Evolutionary conservation across 768 basidiomycete species (phyloP).

Genomic region (Tricholomella constricta): DNA sequence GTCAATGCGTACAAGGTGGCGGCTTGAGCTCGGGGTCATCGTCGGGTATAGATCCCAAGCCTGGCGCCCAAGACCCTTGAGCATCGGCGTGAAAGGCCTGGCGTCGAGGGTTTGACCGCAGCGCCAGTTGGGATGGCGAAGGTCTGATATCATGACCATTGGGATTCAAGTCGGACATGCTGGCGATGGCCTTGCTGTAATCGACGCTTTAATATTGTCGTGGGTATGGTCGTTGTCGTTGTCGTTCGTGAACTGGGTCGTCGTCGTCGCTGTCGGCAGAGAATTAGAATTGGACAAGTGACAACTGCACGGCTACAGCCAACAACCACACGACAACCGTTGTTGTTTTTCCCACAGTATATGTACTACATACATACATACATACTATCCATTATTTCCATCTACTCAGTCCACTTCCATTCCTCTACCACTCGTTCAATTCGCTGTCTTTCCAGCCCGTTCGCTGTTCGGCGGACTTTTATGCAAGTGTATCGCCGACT

Average conservation of each 20-base stretch:
- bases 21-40: constrained; percentile 18
- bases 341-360: constrained; percentile 18
- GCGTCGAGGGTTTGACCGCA: constrained; percentile 15
- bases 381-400: too few species aligned
- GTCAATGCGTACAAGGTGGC: constrained; percentile 20
- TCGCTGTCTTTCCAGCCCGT: constrained; percentile 69
- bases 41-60: constrained; percentile 17
- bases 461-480: constrained; percentile 56
- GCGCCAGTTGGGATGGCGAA: constrained; percentile 11
- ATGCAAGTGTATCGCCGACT: constrained; percentile 51
- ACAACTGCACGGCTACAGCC: neutral
- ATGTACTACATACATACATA: neutral
- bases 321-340: neutral
- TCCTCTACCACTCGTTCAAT: constrained; percentile 69
- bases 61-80: constrained; percentile 17
- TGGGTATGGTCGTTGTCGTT: too few species aligned
- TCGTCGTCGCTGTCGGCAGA: neutral
- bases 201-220: too few species aligned
- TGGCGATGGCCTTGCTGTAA: neutral
- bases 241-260: constrained; percentile 3
- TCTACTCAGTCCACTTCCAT: constrained; percentile 63
- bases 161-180: constrained; percentile 34
- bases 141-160: constrained; percentile 29
- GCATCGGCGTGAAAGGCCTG: constrained; percentile 14
- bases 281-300: too few species aligned